A percentile compares a stretch with the other conserved stretches of the same genome.
Conservation (phyloP, 129 eudicot genomes). For the Helianthus tuberosus region DNA sequence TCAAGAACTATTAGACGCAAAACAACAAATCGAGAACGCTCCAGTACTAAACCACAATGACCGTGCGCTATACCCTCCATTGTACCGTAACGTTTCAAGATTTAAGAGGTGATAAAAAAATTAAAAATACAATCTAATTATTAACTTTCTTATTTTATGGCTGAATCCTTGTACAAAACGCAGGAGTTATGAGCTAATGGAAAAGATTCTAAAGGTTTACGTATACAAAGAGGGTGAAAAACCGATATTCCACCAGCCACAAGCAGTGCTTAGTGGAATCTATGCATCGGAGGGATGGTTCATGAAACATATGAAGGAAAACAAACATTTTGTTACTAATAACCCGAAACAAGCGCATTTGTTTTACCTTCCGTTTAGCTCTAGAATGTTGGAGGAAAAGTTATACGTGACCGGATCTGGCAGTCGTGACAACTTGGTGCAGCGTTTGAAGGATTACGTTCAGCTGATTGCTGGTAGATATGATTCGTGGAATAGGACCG, state of each 20-base stretch:
- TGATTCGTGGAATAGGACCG: slow-evolving; percentile 84
- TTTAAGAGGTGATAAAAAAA: slow-evolving; percentile 54
- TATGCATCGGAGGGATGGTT: slow-evolving; percentile 99
- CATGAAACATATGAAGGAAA: slow-evolving; percentile 68
- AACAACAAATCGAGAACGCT: slow-evolving; percentile 56
- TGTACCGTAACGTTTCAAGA: slow-evolving; percentile 70
- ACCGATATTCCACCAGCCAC: slow-evolving; percentile 79
- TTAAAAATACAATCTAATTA: not conserved
- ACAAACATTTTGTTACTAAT: slow-evolving; percentile 52
- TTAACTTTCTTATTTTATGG: not conserved
- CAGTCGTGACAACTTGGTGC: slow-evolving; percentile 42
- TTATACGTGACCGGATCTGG: slow-evolving; percentile 61
- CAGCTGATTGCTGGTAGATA: slow-evolving; percentile 45
- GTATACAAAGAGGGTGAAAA: slow-evolving; percentile 74
- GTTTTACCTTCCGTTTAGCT: slow-evolving; percentile 81
- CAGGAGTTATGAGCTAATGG: slow-evolving; percentile 94
- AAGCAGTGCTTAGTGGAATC: slow-evolving; percentile 67
- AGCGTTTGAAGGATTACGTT: slow-evolving; percentile 52
- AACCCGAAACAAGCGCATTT: slow-evolving; percentile 60
- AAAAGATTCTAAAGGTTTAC: slow-evolving; percentile 78
- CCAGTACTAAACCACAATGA: slow-evolving; percentile 23
- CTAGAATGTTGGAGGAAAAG: slow-evolving; percentile 54
- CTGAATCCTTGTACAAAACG: slow-evolving; percentile 12
- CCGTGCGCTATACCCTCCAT: slow-evolving; percentile 57
- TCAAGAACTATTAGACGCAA: slow-evolving; percentile 64